Conservation (phyloP, 2,329 filamentous ascomycete genomes). For the Ceratocystis variospora region DNA sequence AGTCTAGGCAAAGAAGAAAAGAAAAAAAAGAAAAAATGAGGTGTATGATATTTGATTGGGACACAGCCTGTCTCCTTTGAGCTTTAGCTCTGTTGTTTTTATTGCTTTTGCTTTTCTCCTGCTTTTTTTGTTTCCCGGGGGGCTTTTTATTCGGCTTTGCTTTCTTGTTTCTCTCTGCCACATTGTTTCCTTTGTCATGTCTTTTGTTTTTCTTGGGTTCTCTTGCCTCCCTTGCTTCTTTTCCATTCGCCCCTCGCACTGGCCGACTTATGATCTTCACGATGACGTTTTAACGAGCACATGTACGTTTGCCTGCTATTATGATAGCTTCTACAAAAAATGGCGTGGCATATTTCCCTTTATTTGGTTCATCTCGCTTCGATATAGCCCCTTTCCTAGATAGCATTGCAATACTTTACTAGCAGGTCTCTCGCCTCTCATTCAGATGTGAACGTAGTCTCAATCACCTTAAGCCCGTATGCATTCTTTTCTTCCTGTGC, state of each 20-base stretch:
- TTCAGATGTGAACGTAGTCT: neutral
- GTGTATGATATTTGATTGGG: neutral
- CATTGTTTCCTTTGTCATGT: neutral
- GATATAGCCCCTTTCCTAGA: neutral
- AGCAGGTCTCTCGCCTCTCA: neutral
- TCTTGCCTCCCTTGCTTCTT: neutral
- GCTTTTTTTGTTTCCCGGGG: neutral
- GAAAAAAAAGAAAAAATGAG: neutral
- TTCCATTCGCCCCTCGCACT: neutral
- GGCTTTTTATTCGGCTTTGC: neutral
- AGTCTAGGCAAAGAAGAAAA: neutral
- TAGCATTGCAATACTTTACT: neutral
- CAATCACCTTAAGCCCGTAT: neutral
- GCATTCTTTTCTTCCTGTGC: neutral
- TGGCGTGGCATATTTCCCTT: neutral
- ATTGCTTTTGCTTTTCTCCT: neutral
- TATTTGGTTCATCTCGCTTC: neutral
- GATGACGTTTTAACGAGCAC: neutral
- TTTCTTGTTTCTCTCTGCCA: neutral
- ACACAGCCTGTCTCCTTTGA: neutral
- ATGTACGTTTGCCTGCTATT: neutral
- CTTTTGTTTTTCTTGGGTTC: conserved; percentile 2
- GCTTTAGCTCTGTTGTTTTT: conserved; percentile 6
- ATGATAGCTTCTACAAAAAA: conserved; percentile 1
- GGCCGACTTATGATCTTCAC: neutral